Base-by-base conservation (phyloP, 2,329 filamentous ascomycete genomes). In the Dothideomycetes sp. region DNA sequence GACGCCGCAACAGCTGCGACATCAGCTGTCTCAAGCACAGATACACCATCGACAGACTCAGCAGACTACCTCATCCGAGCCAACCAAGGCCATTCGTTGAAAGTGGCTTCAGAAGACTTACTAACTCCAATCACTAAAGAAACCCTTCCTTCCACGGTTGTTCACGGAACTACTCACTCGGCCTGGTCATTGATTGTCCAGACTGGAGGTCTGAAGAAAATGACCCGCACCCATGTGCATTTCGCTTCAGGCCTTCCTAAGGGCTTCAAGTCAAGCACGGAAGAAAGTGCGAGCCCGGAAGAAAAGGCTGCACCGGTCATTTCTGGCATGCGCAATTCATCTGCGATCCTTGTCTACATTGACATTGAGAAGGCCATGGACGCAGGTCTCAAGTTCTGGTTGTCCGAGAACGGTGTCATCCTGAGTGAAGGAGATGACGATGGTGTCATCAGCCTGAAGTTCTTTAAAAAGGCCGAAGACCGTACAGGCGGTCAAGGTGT, bases 21-120 rank as follows among this genome's bases (percentile, higher is more conserved):
- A 17, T 48, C 49, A 36, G 39, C 43, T 5, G 31, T 36, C 11
- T 18, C 32, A 11, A 28, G 33, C 15, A 18, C 37, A 19, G 63
- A 60, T 11, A 50, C 64, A 11, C 50, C 60, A n/a, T 58, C 63
- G 33, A 46, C 60, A 7, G 67, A 82, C 35, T 71, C 84, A 0
- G 60, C 70, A 0, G 71, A 82, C 59, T 95, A 80, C 67, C 71
- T 93, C 22, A 95, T 98, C 64, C 86, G 91, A 54, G 91, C 91
- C 19, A 94, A 93, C 56, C 91, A 96, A 65, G 91, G 91, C 41
- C 91, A 96, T 67, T 86, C 78, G 53, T 84, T 98, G 56, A 77
- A 78, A 54, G 65, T 80, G 24, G 80, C 84, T 19, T 77, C 77
- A n/a, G 76, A 80, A 33, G 73, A 73, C 0, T 71, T 93, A 2